Percentiles rank a stretch among this genome's conserved stretches.
Evolutionary conservation across 805 yeast species (phyloP).

Genomic region (Teunomyces aglyptinius): DNA sequence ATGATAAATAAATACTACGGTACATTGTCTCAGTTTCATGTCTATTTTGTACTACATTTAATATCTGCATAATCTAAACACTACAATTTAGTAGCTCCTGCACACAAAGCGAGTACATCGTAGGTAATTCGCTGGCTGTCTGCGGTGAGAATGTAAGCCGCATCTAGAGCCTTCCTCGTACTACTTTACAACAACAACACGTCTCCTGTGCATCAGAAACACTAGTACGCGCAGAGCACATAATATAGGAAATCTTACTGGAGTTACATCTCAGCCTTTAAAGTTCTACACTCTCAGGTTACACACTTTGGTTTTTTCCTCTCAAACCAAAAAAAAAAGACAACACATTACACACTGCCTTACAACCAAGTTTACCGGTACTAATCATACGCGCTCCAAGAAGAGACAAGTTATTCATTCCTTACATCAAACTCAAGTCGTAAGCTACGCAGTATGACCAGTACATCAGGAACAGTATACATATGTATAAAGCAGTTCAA

Average conservation of each 20-base stretch:
- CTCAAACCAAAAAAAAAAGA: not conserved
- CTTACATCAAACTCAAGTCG: not conserved
- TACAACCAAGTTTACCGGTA: not conserved
- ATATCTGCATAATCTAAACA: not conserved
- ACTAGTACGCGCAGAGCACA: not conserved
- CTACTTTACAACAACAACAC: not conserved
- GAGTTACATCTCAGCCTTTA: not conserved
- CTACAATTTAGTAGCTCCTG: not conserved
- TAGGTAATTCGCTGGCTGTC: slow-evolving; percentile 2
- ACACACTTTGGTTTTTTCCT: not conserved
- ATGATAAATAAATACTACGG: not conserved
- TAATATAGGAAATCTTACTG: not conserved
- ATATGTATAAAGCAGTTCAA: slow-evolving; percentile 81
- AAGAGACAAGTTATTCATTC: not conserved
- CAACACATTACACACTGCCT: slow-evolving; percentile 3
- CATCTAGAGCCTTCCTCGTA: not conserved
- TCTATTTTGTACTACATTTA: not conserved
- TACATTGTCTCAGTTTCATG: not conserved
- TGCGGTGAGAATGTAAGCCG: slow-evolving; percentile 4
- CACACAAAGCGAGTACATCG: not conserved
- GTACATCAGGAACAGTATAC: slow-evolving; percentile 29
- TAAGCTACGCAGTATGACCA: slow-evolving; percentile 5
- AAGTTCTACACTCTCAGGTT: not conserved
- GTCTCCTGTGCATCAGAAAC: not conserved
- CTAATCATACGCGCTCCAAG: not conserved